Percentiles rank a stretch among this genome's conserved stretches.
Conservation (phyloP, 1,139 yeast species). For the Geotrichum reessii region DNA sequence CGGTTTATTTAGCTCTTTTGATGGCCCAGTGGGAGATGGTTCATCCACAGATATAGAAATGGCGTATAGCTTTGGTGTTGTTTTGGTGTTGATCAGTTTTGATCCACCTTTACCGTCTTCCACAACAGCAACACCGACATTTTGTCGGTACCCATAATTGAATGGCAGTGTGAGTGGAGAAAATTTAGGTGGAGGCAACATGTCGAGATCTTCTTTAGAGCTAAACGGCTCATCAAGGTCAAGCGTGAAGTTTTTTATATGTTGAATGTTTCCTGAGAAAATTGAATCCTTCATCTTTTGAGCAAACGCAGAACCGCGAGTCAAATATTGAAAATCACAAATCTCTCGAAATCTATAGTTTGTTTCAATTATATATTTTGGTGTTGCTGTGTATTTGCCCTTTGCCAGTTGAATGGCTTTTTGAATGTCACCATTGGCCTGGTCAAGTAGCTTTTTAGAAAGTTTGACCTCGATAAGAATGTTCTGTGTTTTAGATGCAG, state of each 20-base stretch:
- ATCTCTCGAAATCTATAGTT: conserved; percentile 77
- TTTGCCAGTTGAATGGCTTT: conserved; percentile 42
- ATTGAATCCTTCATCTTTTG: conserved; percentile 41
- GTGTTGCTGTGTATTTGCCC: conserved; percentile 18
- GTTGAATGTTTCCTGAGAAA: conserved; percentile 37
- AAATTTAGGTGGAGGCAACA: conserved; percentile 84
- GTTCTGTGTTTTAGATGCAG: conserved; percentile 47
- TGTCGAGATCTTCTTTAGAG: conserved; percentile 45
- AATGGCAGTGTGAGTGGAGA: conserved; percentile 72
- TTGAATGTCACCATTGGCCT: conserved; percentile 46
- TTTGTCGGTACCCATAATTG: conserved; percentile 58
- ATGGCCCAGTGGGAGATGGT: conserved; percentile 42
- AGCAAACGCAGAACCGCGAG: conserved; percentile 52
- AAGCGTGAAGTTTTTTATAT: conserved; percentile 36
- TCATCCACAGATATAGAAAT: conserved; percentile 23
- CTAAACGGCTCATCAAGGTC: conserved; percentile 32
- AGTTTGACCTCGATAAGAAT: conserved; percentile 62
- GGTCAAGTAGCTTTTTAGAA: conserved; percentile 53
- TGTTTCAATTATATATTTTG: conserved; percentile 48
- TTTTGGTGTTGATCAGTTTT: conserved; percentile 31
- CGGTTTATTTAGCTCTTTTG: conserved; percentile 37
- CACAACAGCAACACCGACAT: conserved; percentile 49
- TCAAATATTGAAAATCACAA: conserved; percentile 77
- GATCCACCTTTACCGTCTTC: conserved; percentile 47
- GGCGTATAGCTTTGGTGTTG: conserved; percentile 32